Percentiles rank a stretch among this genome's conserved stretches.
phyloP scores from a whole-genome alignment of 164 flowering plant genomes.

The Vitis riparia region DNA sequence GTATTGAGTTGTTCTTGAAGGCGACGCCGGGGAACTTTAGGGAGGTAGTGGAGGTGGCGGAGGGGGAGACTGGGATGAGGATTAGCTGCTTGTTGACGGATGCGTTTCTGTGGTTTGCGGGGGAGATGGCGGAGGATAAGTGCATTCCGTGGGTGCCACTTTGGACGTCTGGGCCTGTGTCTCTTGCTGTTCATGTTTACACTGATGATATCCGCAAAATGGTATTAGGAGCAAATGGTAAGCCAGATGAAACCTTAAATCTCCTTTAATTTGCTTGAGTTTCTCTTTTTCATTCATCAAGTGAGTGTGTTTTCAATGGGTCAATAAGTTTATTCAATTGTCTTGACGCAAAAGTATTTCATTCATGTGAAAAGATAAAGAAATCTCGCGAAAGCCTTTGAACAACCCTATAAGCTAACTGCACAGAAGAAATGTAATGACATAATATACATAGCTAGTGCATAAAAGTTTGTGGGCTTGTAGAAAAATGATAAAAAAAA shows the following conservation, averaged over 20 bases:
- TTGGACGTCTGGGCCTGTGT: constrained; percentile 34
- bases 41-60: constrained; percentile 26
- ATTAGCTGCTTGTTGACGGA: constrained; percentile 38
- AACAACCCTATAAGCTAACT: too few relatives aligned
- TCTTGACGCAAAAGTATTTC: too few relatives aligned
- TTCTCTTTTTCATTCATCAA: too few relatives aligned
- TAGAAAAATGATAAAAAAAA: too few relatives aligned
- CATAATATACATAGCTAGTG: too few relatives aligned
- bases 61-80: constrained; percentile 16
- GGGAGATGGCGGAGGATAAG: constrained; percentile 37
- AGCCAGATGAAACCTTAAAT: background rate
- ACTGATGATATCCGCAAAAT: constrained; percentile 24
- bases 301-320: too few relatives aligned
- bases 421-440: too few relatives aligned
- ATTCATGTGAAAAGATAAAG: too few relatives aligned
- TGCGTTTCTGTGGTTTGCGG: constrained; percentile 39
- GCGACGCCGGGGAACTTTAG: constrained; percentile 31
- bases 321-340: too few relatives aligned
- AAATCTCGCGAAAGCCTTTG: too few relatives aligned
- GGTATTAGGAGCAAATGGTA: constrained; percentile 5
- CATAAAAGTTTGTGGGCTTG: too few relatives aligned
- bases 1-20: constrained; percentile 28
- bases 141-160: constrained; percentile 45
- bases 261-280: too few relatives aligned
- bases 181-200: constrained; percentile 26